Percentiles rank a stretch among this genome's conserved stretches.
Conservation (phyloP, 148 eudicot genomes). For the Camellia japonica region DNA sequence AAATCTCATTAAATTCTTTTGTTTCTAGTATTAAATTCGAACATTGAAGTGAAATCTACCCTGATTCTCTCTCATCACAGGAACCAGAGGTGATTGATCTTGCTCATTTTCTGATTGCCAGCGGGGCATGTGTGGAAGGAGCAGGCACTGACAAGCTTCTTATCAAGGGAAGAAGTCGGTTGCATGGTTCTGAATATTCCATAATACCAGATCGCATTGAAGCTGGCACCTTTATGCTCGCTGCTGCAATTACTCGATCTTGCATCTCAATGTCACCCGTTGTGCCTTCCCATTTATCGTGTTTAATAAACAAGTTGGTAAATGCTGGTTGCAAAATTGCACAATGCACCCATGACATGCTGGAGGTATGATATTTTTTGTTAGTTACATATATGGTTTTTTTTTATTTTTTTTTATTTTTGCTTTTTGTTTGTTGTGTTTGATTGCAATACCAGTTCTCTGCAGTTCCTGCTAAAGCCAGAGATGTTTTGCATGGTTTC, state of each 20-base stretch:
- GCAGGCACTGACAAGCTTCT: slow-evolving; percentile 13
- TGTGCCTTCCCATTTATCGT: slow-evolving; percentile 8
- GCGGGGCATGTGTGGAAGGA: slow-evolving; percentile 20
- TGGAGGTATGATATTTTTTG: slow-evolving; percentile 8
- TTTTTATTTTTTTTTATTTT: background rate
- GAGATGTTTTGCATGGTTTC: slow-evolving; percentile 5
- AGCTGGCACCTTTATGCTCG: slow-evolving; percentile 24
- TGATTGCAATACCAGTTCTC: slow-evolving; percentile 9
- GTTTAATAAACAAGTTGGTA: slow-evolving; percentile 17
- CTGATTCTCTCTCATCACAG: background rate
- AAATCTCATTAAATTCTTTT: slow-evolving; percentile 1
- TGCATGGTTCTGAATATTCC: slow-evolving; percentile 18
- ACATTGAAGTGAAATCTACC: too few species aligned
- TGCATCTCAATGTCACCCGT: slow-evolving; percentile 25
- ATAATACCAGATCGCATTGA: slow-evolving; percentile 28
- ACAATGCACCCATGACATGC: background rate
- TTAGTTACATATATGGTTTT: background rate
- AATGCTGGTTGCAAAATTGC: slow-evolving; percentile 17
- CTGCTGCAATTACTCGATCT: slow-evolving; percentile 30
- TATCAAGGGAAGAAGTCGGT: slow-evolving; percentile 14
- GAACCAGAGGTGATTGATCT: slow-evolving; percentile 28
- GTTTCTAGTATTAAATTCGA: background rate
- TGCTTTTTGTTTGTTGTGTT: background rate
- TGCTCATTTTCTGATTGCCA: slow-evolving; percentile 11
- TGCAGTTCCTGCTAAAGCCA: background rate